Conservation (phyloP, 495 filamentous ascomycete species). For the Cercophora samala region DNA sequence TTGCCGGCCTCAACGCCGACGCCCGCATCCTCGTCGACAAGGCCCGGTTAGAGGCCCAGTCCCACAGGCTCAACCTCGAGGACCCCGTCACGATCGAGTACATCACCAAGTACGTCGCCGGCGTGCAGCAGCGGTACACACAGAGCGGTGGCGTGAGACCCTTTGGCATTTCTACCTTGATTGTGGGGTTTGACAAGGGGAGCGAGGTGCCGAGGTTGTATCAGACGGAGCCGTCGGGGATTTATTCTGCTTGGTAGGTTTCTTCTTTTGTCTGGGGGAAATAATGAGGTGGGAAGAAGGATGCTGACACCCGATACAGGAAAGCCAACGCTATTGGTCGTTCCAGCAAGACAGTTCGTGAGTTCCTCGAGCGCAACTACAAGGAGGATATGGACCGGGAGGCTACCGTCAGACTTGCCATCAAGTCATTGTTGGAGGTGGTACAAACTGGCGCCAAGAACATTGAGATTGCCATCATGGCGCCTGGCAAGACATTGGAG, state of each 20-base stretch:
- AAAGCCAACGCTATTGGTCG: slow-evolving; percentile 99
- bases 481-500: slow-evolving; percentile 85
- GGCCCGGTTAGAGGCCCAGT: slow-evolving; percentile 93
- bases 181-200: slow-evolving; percentile 94
- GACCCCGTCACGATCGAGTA: slow-evolving; percentile 98
- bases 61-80: slow-evolving; percentile 95
- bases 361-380: slow-evolving; percentile 97
- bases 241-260: slow-evolving; percentile 92
- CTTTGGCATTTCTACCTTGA: slow-evolving; percentile 95
- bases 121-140: slow-evolving; percentile 97
- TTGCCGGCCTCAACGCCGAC: slow-evolving; percentile 95
- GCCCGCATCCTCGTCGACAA: slow-evolving; percentile 97
- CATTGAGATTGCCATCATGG: slow-evolving; percentile 98
- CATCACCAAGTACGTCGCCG: slow-evolving; percentile 96
- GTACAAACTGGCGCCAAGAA: slow-evolving; percentile 99
- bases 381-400: slow-evolving; percentile 95
- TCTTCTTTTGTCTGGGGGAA: not conserved
- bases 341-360: slow-evolving; percentile 96
- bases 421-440: slow-evolving; percentile 96
- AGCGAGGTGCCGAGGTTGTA: slow-evolving; percentile 83
- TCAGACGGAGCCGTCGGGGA: slow-evolving; percentile 96
- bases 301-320: slow-evolving; percentile 49
- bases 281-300: no score
- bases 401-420: slow-evolving; percentile 92
- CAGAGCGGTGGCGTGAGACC: slow-evolving; percentile 96